Base-by-base conservation (phyloP, 202 grass and related monocot genomes). In the Tripidium arundinaceum region DNA sequence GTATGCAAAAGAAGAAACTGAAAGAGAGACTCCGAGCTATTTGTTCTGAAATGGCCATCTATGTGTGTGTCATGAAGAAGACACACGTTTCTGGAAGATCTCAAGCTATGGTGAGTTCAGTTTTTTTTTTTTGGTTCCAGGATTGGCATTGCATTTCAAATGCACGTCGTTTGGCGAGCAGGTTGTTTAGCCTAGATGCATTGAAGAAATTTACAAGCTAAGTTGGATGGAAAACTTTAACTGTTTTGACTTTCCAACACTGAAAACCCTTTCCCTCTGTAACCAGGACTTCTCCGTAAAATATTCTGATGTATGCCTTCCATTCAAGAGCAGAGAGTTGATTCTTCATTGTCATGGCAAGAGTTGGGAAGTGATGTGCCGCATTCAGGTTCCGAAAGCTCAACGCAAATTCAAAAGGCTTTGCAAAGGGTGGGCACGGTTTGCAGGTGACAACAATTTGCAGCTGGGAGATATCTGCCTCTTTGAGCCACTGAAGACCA, bases 401-500 rank as follows among this genome's bases (percentile, higher is more conserved):
- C 7, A 3, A 4, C 0, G 2, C 15, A 2, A 15, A 12, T 13
- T 1, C 8, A 9, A 16, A 65, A 47, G 1, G 16, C 26, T 65
- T 36, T 8, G 1, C 7, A 14, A 3, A 8, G 72, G 62, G 12
- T 86, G 84, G 84, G 18, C 4, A 25, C 14, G 8, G 18, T 81
- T 81, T 41, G 84, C 34, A 4, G 0, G 4, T 2, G 69, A 81
- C 19, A 81, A 86, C 21, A 18, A 28, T 25, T 42, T 86, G 52
- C 28, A 8, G 34, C 19, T 50, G 40, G 84, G 71, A 52, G 68
- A 86, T 62, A 11, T 82, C 10, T 87, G 84, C 62, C 45, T 68
- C 19, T 86, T 82, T 21, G 62, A 86, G 79, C 45, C 62, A 59
- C 50, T 61, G n/a, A 24, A 68, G 11, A 28, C 4, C 16, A 80